Base-by-base conservation (phyloP, 2,329 filamentous ascomycete genomes). In the Calonectria pseudoturangicola region DNA sequence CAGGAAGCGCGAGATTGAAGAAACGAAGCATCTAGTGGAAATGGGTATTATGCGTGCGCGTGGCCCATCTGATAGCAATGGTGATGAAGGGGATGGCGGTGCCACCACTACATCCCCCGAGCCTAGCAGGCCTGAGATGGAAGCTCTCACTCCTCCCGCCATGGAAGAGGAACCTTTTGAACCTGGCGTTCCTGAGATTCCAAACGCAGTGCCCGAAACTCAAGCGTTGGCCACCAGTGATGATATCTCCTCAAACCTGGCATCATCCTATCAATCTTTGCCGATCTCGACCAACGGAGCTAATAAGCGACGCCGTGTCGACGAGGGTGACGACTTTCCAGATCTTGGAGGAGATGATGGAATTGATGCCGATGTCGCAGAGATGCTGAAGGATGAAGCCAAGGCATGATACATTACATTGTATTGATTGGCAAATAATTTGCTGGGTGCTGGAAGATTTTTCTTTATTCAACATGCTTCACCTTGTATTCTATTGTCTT, bases 21-120 rank as follows among this genome's bases (percentile, higher is more conserved):
- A 88, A 21, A 96, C 95, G 85, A 98, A 97, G 84, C 92, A 93
- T 66, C 93, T 97, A 60, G 95, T 99, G 9, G 97, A 99, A 83
- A 92, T 96, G 76, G 93, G 92, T 62, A 98, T 99, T 77, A 95
- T 99, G 90, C 92, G 93, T 65, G 95, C 94, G 10, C 89, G 98
- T 27, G 91, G 92, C 16, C 89, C 91, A 1, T 89, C 92, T 10
- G 88, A 90, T 70, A 85, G 87, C 25, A 85, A 86, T 58, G 84
- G 84, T 10, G 87, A 90, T 12, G 85, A 87, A 4, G 86, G 87
- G 3, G 86, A 87, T 10, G 83, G 87, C 62, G 81, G 87, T 43
- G 84, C 83, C n/a, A 85, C 84, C 45, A 88, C 84, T 73, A 86
- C 87, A 4, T 83, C 84, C 16, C 83, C 88, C 30, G 93, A 95